These are phyloP conservation scores for Basipetospora chlamydospora DNA, from an alignment of 2,329 filamentous ascomycete genomes.

Conservation along the genomic window DNA sequence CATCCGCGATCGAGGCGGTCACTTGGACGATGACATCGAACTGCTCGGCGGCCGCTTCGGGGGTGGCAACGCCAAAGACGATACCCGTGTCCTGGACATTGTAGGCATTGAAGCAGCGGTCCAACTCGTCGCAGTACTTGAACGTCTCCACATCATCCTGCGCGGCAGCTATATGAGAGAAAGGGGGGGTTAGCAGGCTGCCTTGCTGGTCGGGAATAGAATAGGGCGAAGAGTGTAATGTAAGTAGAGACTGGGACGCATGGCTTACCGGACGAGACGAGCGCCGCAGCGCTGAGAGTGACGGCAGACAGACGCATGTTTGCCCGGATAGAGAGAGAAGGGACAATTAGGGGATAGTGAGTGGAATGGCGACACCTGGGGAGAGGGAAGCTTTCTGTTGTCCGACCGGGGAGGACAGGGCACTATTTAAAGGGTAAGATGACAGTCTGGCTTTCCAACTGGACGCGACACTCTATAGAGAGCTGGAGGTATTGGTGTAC, in stretches of 20 bases:
- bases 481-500: no score
- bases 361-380: no score
- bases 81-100: slow-evolving; percentile 15
- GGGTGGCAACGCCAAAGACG: slow-evolving; percentile 21
- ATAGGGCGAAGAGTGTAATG: neutral
- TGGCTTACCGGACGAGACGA: slow-evolving; percentile 8
- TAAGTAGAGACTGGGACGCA: neutral
- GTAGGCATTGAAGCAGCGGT: slow-evolving; percentile 12
- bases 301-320: slow-evolving; percentile 8
- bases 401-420: neutral
- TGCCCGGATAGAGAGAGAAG: no score
- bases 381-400: no score
- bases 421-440: no score
- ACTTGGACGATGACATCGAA: slow-evolving; percentile 28
- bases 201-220: neutral
- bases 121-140: slow-evolving; percentile 11
- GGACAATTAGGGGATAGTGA: no score
- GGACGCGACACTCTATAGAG: no score
- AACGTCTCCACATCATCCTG: slow-evolving; percentile 5
- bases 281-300: slow-evolving; percentile 5
- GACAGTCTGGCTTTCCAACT: no score
- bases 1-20: slow-evolving; percentile 20
- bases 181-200: neutral
- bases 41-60: slow-evolving; percentile 14
- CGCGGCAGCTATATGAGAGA: neutral